Evolutionary conservation across 768 basidiomycete genomes (phyloP), one percentile per base, ranked within the genome.

Genomic region (Tylopilus felleus): DNA sequence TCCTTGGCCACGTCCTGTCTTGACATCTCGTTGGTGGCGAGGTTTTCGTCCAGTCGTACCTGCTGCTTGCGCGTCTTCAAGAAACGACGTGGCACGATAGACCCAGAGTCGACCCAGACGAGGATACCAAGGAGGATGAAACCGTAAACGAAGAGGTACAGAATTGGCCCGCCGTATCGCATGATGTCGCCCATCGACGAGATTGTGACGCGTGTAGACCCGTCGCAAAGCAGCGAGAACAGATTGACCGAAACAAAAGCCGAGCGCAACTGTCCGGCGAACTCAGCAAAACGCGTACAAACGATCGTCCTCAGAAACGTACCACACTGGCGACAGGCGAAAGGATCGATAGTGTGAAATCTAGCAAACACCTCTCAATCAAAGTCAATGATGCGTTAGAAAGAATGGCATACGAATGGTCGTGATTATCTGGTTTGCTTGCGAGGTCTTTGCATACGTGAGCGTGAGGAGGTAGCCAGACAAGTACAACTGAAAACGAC

Each of bases 191-290:
- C 81, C 54, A 83, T 70, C 1, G 81, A 77, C 1, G 75, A 60
- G 0, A 77, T 56, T 0, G 77, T 77, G 25, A 83, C 76, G 1
- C 73, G 66, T 17, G 71, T 74, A 4, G 74, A 68, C 8, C 84
- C 85, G 53, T 83, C 71, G 61, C 89, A 90, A 4, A 89, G 78
- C 4, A 91, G 72, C 13, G 83, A 84, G 69, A 91, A 93, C 4
- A 90, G 68, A 62, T 91, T 90, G 58, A 87, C 76, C 0, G 89
- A 87, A n/a, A 93, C 80, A 19, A 93, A 76, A 4, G 80, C 79
- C 0, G 88, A 82, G 40, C 90, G 79, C 39, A 81, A 66, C 88
- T 88, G 53, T 42, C 16, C 16, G 9, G 5, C 2, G 5, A 21
- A 8, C 25, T 68, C 27, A 56, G 38, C 7, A 23, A 14, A n/a